Evolutionary conservation across 2,329 filamentous ascomycete species (phyloP), one percentile per base, ranked within the genome.

Genomic region (Fusarium scirpi): DNA sequence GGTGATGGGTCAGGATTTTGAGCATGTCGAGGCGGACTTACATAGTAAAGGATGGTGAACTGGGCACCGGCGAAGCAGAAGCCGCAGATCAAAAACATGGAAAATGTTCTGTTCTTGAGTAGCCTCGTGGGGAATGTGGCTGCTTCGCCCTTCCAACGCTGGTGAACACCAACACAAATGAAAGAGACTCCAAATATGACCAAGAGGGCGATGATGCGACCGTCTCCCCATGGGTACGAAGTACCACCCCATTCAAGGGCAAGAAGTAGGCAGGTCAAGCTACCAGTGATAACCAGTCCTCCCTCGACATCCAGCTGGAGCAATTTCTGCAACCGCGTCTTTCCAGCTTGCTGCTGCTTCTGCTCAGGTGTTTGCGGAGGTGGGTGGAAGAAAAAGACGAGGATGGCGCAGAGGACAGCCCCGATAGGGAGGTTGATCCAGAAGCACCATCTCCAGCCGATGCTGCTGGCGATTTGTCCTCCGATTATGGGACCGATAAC

Each of bases 121-220:
- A 84, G 73, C 9, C 81, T 78, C 0, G 76, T 76, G 2, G 79
- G 74, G 11, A 85, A 71, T 67, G 84, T 81, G 29, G 82, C 79
- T 6, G 80, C 77, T 44, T 85, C 83, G 20, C 79, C 81, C 66
- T 80, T 78, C 45, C 67, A 82, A 54, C 70, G 80, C 66, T 85
- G 79, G 12, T 79, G 70, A 7, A 76, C 54, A 6, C 68, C 59
- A 70, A 83, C 83, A 18, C 72, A 67, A 10, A 74, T 64, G 18
- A 80, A n/a, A 44, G 79, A 76, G 20, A 62, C 34, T 20, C 51
- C 58, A 57, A 56, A 56, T 18, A 56, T 32, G 15, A 62, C 29
- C 13, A 62, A 27, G 13, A 57, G 34, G 8, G 34, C 58, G 24
- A 61, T 61, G 32, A 61, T 61, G 34, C 51, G 58, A 22, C 44